These are phyloP conservation scores for Leishmania gerbilli DNA, from an alignment of 208 protist species.

Conservation along the genomic window DNA sequence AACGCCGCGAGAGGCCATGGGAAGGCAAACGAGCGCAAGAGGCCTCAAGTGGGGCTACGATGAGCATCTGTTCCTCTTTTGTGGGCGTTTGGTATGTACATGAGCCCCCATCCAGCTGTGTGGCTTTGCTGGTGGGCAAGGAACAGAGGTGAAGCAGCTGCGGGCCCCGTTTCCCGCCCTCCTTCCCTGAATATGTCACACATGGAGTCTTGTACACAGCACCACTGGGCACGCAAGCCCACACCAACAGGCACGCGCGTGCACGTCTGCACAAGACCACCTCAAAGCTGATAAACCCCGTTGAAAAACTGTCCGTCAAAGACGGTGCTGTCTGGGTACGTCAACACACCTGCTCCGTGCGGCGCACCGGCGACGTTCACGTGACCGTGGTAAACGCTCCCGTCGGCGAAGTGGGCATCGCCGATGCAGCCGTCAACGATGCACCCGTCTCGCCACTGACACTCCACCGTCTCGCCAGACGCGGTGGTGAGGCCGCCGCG, in stretches of 20 bases:
- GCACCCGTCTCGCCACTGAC: slow-evolving; percentile 61
- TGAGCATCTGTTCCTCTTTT: neutral
- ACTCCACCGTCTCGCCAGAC: slow-evolving; percentile 66
- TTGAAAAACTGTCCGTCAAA: slow-evolving; percentile 78
- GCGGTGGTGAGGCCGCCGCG: slow-evolving; percentile 56
- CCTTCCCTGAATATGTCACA: neutral
- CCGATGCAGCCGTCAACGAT: slow-evolving; percentile 57
- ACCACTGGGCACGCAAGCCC: neutral
- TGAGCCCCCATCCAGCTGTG: neutral
- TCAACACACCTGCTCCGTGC: slow-evolving; percentile 69
- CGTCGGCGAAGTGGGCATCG: slow-evolving; percentile 60
- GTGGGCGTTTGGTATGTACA: neutral
- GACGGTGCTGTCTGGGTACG: slow-evolving; percentile 81
- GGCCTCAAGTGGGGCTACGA: neutral
- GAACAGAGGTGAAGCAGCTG: neutral
- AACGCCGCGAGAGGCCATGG: neutral
- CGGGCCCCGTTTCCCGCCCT: neutral
- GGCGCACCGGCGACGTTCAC: slow-evolving; percentile 46
- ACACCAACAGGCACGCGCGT: neutral
- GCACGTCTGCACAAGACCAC: neutral
- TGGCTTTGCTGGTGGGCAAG: neutral
- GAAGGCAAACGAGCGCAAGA: neutral
- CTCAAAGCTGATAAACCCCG: slow-evolving; percentile 77
- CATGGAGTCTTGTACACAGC: neutral
- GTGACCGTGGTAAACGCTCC: slow-evolving; percentile 81